These are phyloP conservation scores for Kurtzmaniella quercitrusa DNA, from an alignment of 1,139 yeast species.

Conservation along the genomic window DNA sequence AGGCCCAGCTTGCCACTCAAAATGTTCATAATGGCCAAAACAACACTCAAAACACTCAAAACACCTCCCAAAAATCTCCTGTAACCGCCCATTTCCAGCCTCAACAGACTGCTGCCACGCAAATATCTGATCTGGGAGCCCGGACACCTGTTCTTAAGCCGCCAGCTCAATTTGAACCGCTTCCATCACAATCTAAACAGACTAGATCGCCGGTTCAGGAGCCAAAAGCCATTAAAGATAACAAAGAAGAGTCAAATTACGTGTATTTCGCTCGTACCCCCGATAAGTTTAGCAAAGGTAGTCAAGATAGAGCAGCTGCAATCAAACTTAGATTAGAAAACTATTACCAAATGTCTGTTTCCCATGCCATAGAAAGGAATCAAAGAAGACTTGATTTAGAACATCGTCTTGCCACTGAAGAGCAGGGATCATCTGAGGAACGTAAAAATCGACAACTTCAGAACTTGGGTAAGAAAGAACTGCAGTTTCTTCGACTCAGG, in stretches of 20 bases:
- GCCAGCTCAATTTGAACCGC: not conserved
- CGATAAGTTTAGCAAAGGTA: conserved; percentile 56
- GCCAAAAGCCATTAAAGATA: not conserved
- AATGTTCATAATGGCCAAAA: too few relatives aligned
- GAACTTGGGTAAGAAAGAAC: conserved; percentile 69
- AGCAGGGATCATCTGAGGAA: conserved; percentile 60
- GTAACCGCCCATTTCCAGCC: too few relatives aligned
- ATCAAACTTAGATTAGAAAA: conserved; percentile 69
- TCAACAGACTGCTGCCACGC: not conserved
- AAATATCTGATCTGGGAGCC: not conserved
- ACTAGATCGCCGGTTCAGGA: conserved; percentile 5
- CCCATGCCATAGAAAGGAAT: conserved; percentile 77
- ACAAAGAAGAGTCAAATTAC: conserved; percentile 28
- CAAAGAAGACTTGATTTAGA: conserved; percentile 74
- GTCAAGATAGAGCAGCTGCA: conserved; percentile 74
- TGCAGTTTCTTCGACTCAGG: conserved; percentile 69
- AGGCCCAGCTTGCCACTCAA: too few relatives aligned
- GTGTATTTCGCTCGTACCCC: conserved; percentile 87
- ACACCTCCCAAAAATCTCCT: too few relatives aligned
- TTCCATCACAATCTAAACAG: not conserved
- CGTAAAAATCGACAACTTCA: conserved; percentile 70
- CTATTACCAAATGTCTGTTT: conserved; percentile 70
- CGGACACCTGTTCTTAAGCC: not conserved
- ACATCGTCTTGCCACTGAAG: conserved; percentile 60
- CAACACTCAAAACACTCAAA: too few relatives aligned